Conservation (phyloP, 495 filamentous ascomycete genomes). For the Podospora appendiculata region DNA sequence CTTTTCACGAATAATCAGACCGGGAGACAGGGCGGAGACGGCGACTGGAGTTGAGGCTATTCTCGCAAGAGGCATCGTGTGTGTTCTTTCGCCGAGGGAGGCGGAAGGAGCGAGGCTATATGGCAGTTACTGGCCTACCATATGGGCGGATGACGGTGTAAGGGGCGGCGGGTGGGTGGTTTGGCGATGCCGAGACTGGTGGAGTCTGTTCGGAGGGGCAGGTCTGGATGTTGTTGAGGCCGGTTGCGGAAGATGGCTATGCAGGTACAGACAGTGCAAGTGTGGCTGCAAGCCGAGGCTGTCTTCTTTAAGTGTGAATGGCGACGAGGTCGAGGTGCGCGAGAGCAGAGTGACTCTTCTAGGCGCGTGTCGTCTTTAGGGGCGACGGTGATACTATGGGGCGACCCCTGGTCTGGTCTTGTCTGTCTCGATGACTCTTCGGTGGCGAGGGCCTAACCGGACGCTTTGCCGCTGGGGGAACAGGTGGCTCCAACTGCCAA, state of each 20-base stretch:
- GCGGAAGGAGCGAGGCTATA: conserved; percentile 25
- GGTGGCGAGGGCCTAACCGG: conserved; percentile 31
- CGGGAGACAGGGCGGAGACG: conserved; percentile 47
- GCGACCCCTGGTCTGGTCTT: conserved; percentile 24
- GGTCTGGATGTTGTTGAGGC: background rate
- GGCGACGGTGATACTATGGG: conserved; percentile 27
- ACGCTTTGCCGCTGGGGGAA: conserved; percentile 29
- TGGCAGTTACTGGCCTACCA: conserved; percentile 29
- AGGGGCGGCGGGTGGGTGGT: background rate
- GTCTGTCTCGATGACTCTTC: conserved; percentile 41
- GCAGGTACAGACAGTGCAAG: conserved; percentile 9
- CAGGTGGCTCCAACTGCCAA: conserved; percentile 41
- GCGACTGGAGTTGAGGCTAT: conserved; percentile 45
- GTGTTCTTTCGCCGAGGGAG: conserved; percentile 26
- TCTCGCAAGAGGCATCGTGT: conserved; percentile 47
- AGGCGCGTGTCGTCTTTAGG: conserved; percentile 24
- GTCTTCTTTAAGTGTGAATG: conserved; percentile 6
- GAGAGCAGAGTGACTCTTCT: conserved; percentile 28
- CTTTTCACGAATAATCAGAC: conserved; percentile 47
- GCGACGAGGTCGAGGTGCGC: conserved; percentile 10
- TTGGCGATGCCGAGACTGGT: background rate
- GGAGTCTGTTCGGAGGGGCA: background rate
- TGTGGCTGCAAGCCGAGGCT: conserved; percentile 10
- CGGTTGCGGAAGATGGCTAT: background rate
- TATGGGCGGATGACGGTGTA: conserved; percentile 14